phyloP scores from a whole-genome alignment of 2,329 filamentous ascomycete species.

The Aspergillus latus region DNA sequence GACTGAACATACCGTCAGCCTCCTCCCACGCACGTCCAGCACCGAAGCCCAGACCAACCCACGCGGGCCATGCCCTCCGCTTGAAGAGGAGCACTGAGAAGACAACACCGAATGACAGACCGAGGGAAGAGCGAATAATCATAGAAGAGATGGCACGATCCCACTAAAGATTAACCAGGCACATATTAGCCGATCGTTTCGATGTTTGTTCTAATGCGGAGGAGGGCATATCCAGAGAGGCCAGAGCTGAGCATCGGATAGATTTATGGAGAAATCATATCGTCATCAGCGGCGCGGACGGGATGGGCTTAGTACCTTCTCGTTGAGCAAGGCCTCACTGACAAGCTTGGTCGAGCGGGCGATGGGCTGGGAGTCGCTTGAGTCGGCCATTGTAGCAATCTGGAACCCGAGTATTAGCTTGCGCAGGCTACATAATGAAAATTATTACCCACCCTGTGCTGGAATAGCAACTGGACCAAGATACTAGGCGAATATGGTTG shows the following conservation, averaged over 20 bases:
- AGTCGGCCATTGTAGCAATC: constrained; percentile 56
- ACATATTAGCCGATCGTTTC: constrained; percentile 19
- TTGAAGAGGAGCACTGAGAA: constrained; percentile 99
- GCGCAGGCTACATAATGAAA: neutral
- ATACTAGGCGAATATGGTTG: constrained; percentile 20
- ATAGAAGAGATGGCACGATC: constrained; percentile 97
- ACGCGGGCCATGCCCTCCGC: constrained; percentile 96
- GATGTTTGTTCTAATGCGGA: neutral
- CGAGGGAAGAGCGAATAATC: constrained; percentile 93
- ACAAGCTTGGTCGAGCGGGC: constrained; percentile 74
- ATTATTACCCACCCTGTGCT: constrained; percentile 18
- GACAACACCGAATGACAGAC: constrained; percentile 94
- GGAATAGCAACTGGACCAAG: constrained; percentile 17
- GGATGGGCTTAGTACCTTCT: constrained; percentile 71
- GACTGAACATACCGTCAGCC: constrained; percentile 71
- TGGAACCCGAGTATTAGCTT: constrained; percentile 21
- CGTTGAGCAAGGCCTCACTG: constrained; percentile 96
- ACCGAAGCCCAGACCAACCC: constrained; percentile 89
- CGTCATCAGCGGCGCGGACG: neutral
- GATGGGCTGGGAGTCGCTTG: constrained; percentile 57
- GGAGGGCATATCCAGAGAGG: neutral
- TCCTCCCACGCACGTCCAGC: constrained; percentile 97
- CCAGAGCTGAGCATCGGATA: too few species aligned
- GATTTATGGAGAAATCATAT: neutral
- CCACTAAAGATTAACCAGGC: constrained; percentile 63